Base-by-base conservation (phyloP, 495 filamentous ascomycete species). In the Achaetomiella virescens region DNA sequence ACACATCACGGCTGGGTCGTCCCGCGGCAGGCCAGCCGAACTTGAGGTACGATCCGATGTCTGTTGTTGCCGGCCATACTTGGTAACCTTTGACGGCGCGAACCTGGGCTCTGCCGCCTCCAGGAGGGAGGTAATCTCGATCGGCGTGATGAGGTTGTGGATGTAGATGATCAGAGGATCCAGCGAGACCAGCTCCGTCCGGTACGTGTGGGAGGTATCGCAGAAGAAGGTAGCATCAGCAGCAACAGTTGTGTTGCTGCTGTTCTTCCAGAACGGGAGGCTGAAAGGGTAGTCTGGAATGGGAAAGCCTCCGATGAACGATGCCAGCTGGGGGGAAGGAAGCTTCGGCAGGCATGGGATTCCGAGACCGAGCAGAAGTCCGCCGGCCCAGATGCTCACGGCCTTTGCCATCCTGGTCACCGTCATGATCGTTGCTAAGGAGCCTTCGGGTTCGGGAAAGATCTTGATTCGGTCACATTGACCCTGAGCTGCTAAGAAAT, bases 131-230 rank as follows among this genome's bases (percentile, higher is more conserved):
- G 55, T 35, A 18, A 71, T 72, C 54, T 78, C 75, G 17, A 45
- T 15, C 0, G 68, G 57, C 1, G 70, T 52, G 27, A 78, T 59
- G 61, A 77, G 71, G 41, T 66, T 57, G 54, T 73, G 68, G 60
- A 77, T 73, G 60, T 77, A 77, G 52, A 78, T 72, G 27, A 77
- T 61, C 2, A 77, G 61, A 0, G 75, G 74, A n/a, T 75, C 70
- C 17, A 78, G 63, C 11, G 72, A 76, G 22, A 77, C 66, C 25
- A 77, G 64, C 42, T 73, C 70, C 0, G 72, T 72, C n/a, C 52
- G 61, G 60, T 76, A 77, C 9, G 60, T 24, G 40, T 76, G 72
- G 0, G 59, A 54, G 0, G 25, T 8, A 17, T 62, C 65, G 54
- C 73, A 76, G 20, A 58, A 31, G 33, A 66, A 71, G 8, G 51